Evolutionary conservation across 164 flowering plant genomes (phyloP), one percentile per base, ranked within the genome.

Genomic region (Chloranthus sessilifolius): DNA sequence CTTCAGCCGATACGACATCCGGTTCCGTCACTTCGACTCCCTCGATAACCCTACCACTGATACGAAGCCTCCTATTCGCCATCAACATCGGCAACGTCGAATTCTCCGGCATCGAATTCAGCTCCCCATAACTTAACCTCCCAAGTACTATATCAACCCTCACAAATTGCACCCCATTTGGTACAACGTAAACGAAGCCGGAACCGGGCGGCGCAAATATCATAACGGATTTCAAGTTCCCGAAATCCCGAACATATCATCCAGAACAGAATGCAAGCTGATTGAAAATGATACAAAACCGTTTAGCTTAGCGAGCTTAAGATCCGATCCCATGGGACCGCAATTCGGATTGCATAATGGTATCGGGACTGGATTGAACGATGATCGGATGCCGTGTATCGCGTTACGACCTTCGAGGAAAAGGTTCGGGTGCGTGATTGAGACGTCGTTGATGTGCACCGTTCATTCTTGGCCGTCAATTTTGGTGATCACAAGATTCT

Each of bases 361-460:
- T 12, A 52, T 28, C 48, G 36, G 69, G 21, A n/a, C n/a, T 49
- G 2, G 21, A 54, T 40, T 39, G 51, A 83, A 79, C 1, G 83
- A 81, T 7, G 46, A 58, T 34, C 47, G 50, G 52, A 83, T 75
- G 0, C 92, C 88, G 37, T 83, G 92, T 37, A 83, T 62, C 1
- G 74, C 33, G 17, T 65, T 20, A 3, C 56, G 24, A 21, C 67
- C 77, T 49, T 53, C 57, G 54, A 68, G 65, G 70, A 81, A 75
- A 16, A 83, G 11, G 45, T 75, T 73, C 0, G 87, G 81, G 31
- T 71, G 69, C 2, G 85, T 59, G 2, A 83, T 49, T 59, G 24
- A 19, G 3, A 81, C 83, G 5, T 61, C 56, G 41, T 81, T 83
- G 63, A 83, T 79, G 65, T 73, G 75, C 9, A 79, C 48, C 14